Evolutionary conservation across 108 stramenopile genomes (phyloP).

Genomic region (Cyclotella choctawhatcheeana): DNA sequence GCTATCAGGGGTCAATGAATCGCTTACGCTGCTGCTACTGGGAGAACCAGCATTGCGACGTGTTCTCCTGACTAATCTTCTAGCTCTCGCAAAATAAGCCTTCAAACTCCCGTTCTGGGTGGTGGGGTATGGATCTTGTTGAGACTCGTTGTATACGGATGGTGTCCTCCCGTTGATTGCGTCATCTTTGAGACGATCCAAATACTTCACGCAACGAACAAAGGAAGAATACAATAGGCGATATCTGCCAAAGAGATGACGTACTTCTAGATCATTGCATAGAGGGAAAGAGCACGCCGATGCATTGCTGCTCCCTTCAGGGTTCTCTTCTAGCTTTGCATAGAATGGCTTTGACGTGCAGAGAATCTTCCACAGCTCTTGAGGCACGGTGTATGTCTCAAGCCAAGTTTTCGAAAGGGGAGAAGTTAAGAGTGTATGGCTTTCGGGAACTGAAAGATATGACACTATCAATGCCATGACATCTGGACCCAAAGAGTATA

Average conservation of each 20-base stretch:
- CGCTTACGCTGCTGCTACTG: conserved; percentile 26
- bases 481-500: conserved; percentile 71
- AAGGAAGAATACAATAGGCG: conserved; percentile 80
- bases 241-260: conserved; percentile 63
- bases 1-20: conserved; percentile 28
- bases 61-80: conserved; percentile 23
- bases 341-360: conserved; percentile 84
- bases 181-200: conserved; percentile 72
- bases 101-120: conserved; percentile 43
- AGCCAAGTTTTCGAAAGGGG: conserved; percentile 80
- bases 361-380: conserved; percentile 81
- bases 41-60: conserved; percentile 18
- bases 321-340: conserved; percentile 62
- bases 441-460: conserved; percentile 70
- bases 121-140: conserved; percentile 51
- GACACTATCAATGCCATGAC: conserved; percentile 78
- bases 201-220: conserved; percentile 78
- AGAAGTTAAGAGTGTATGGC: conserved; percentile 69
- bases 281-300: conserved; percentile 39
- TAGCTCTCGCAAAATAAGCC: conserved; percentile 46
- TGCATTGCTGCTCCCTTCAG: conserved; percentile 17
- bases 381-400: conserved; percentile 63
- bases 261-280: conserved; percentile 41
- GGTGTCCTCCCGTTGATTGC: conserved; percentile 61
- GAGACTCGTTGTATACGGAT: conserved; percentile 31